These are phyloP conservation scores for Linderniella brevidens DNA, from an alignment of 257 asterid genomes.

Conservation along the genomic window DNA sequence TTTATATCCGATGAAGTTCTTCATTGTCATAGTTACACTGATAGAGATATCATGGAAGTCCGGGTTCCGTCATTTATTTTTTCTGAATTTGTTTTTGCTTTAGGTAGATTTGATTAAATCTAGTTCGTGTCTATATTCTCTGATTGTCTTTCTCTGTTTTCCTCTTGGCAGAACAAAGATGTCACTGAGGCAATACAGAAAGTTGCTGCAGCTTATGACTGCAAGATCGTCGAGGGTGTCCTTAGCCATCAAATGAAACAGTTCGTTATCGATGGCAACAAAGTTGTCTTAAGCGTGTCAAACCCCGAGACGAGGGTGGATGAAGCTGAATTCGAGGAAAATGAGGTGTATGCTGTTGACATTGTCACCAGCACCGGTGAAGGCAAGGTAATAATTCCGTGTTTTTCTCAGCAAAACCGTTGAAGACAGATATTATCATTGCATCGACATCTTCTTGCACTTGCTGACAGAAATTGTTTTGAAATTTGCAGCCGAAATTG, in stretches of 20 bases:
- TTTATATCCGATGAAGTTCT: constrained; percentile 19
- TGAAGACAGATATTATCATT: too few species aligned
- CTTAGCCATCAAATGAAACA: constrained; percentile 73
- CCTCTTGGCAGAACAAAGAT: constrained; percentile 40
- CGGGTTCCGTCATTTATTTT: background rate
- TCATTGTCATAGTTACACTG: constrained; percentile 38
- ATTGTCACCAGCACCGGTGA: constrained; percentile 89
- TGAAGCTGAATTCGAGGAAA: constrained; percentile 89
- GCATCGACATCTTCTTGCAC: too few species aligned
- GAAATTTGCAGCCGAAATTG: constrained; percentile 41
- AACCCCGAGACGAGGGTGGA: constrained; percentile 71
- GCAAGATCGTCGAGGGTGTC: constrained; percentile 74
- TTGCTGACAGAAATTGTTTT: background rate
- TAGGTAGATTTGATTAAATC: background rate
- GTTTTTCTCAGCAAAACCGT: too few species aligned
- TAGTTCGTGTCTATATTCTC: background rate
- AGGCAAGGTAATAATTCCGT: constrained; percentile 50
- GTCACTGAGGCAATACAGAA: constrained; percentile 68
- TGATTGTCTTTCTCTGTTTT: constrained; percentile 2
- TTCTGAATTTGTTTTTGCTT: background rate
- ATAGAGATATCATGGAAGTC: constrained; percentile 14
- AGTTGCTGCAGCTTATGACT: constrained; percentile 85
- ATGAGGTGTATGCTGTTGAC: constrained; percentile 81
- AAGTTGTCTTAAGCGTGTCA: constrained; percentile 64
- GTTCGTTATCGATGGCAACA: constrained; percentile 79